Conservation (phyloP, 805 yeast genomes). For the Helenozyma rhizophorensis region DNA sequence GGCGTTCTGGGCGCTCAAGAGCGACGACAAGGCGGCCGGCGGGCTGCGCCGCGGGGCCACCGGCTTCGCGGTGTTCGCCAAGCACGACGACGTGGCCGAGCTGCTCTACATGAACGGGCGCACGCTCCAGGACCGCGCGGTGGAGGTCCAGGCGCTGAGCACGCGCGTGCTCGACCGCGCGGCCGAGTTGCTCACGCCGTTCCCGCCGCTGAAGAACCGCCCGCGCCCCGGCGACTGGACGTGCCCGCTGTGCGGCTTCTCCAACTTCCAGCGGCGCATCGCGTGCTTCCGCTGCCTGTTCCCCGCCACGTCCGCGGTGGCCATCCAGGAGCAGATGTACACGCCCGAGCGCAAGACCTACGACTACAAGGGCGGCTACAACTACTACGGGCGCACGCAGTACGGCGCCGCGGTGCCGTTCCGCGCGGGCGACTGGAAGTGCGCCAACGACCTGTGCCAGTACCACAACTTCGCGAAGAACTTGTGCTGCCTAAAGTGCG, state of each 20-base stretch:
- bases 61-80: constrained; percentile 81
- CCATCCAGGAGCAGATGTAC: constrained; percentile 61
- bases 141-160: constrained; percentile 87
- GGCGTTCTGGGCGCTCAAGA: constrained; percentile 83
- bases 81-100: constrained; percentile 84
- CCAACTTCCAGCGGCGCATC: constrained; percentile 89
- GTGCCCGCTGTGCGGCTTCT: constrained; percentile 94
- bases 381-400: constrained; percentile 16
- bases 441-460: constrained; percentile 69
- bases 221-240: constrained; percentile 98
- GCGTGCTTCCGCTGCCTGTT: constrained; percentile 92
- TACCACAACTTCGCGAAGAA: constrained; percentile 94
- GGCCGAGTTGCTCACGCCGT: constrained; percentile 74
- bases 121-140: constrained; percentile 61
- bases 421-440: constrained; percentile 97
- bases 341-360: constrained; percentile 13
- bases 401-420: constrained; percentile 68
- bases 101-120: constrained; percentile 78
- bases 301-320: constrained; percentile 72
- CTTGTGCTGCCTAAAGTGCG: constrained; percentile 81
- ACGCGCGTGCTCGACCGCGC: constrained; percentile 75
- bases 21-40: constrained; percentile 31
- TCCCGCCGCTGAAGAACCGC: constrained; percentile 79
- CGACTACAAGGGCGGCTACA: constrained; percentile 13
- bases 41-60: constrained; percentile 42